Evolutionary conservation across 2,329 filamentous ascomycete genomes (phyloP).

Genomic region (Fusarium albidum): DNA sequence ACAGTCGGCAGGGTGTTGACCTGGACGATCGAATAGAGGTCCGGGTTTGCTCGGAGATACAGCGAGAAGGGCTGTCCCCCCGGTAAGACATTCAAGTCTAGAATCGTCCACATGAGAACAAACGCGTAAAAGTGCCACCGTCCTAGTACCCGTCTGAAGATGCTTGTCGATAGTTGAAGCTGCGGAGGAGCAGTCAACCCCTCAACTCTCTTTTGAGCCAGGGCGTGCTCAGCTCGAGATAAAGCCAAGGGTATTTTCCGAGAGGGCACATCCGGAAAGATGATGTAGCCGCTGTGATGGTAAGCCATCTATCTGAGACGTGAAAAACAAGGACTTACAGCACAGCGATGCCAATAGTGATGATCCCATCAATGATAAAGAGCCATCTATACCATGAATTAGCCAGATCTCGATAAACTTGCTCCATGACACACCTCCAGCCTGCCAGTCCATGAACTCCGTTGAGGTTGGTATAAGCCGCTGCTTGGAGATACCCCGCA

Average conservation of each 20-base stretch:
- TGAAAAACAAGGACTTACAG: constrained; percentile 33
- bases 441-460: constrained; percentile 52
- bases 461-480: constrained; percentile 62
- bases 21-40: constrained; percentile 48
- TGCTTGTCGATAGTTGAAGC: constrained; percentile 43
- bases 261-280: constrained; percentile 43
- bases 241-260: constrained; percentile 44
- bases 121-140: constrained; percentile 52
- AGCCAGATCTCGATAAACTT: not conserved
- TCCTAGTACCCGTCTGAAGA: constrained; percentile 48
- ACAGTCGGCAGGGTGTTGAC: constrained; percentile 53
- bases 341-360: constrained; percentile 62
- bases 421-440: constrained; percentile 56
- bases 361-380: constrained; percentile 67
- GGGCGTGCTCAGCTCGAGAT: constrained; percentile 38
- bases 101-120: constrained; percentile 48
- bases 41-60: constrained; percentile 50
- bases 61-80: constrained; percentile 48
- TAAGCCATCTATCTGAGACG: not conserved
- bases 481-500: constrained; percentile 57
- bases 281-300: constrained; percentile 43
- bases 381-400: constrained; percentile 48
- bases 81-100: constrained; percentile 49
- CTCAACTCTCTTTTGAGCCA: constrained; percentile 43
- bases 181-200: constrained; percentile 42